phyloP scores from a whole-genome alignment of 495 filamentous ascomycete genomes.

The Pseudevernia furfuracea region DNA sequence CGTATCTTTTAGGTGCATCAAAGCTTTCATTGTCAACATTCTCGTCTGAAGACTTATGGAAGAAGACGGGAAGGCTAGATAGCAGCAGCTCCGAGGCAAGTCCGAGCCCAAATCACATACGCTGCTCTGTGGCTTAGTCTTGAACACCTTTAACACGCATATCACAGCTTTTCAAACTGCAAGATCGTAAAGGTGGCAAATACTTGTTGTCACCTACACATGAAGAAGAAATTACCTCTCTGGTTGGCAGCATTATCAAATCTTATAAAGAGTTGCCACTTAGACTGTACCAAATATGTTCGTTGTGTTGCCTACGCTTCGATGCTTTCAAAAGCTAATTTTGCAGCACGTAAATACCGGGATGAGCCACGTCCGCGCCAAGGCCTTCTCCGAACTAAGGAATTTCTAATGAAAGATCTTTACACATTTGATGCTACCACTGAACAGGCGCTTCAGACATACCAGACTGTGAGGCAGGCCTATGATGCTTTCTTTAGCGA shows the following conservation, averaged over 20 bases:
- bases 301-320: conserved; percentile 20
- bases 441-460: conserved; percentile 64
- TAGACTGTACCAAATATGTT: conserved; percentile 84
- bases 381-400: conserved; percentile 79
- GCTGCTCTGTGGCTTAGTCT: conserved; percentile 15
- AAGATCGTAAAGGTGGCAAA: conserved; percentile 66
- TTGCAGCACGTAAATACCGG: conserved; percentile 79
- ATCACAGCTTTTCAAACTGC: conserved; percentile 65
- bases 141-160: conserved; percentile 1
- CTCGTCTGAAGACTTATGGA: conserved; percentile 79
- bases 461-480: conserved; percentile 57
- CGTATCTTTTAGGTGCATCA: conserved; percentile 56
- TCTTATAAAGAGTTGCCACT: conserved; percentile 85
- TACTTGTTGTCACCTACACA: conserved; percentile 88
- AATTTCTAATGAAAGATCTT: conserved; percentile 97
- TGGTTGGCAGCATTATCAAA: conserved; percentile 64
- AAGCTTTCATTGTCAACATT: conserved; percentile 83
- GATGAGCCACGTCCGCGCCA: conserved; percentile 85
- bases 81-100: conserved; percentile 52
- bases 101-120: background rate
- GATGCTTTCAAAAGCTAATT: conserved; percentile 16
- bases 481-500: conserved; percentile 74
- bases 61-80: conserved; percentile 54
- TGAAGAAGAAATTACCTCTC: conserved; percentile 86
- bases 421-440: conserved; percentile 82